Conservation (phyloP, 768 basidiomycete genomes). For the Psilocybe sp. region DNA sequence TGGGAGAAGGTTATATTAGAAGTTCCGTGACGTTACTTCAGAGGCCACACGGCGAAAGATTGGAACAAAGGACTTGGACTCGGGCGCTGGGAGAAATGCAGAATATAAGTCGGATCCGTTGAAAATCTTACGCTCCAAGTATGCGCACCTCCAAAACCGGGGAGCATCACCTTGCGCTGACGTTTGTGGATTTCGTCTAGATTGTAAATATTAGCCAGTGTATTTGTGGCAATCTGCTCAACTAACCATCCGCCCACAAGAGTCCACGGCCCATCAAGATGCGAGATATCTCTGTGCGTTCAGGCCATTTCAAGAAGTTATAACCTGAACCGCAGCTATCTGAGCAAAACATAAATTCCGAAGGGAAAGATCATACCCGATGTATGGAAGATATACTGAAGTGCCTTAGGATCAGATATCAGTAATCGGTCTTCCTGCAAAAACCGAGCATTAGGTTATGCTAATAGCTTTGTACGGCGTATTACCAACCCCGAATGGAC, state of each 20-base stretch:
- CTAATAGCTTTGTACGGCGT: neutral
- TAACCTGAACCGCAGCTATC: slow-evolving; percentile 35
- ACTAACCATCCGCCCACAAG: slow-evolving; percentile 51
- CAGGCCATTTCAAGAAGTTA: slow-evolving; percentile 48
- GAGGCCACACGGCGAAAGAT: slow-evolving; percentile 44
- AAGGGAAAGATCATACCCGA: slow-evolving; percentile 32
- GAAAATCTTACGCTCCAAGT: neutral
- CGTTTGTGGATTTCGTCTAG: slow-evolving; percentile 47
- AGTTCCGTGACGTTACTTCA: slow-evolving; percentile 28
- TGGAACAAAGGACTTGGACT: slow-evolving; percentile 47
- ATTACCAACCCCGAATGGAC: slow-evolving; percentile 42
- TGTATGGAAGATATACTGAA: slow-evolving; percentile 57
- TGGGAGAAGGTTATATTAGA: neutral
- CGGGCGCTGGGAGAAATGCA: slow-evolving; percentile 27
- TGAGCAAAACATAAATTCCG: neutral
- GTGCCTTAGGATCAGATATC: slow-evolving; percentile 54
- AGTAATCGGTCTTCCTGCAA: slow-evolving; percentile 49
- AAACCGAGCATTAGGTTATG: neutral
- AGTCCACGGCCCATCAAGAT: slow-evolving; percentile 51
- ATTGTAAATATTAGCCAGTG: neutral
- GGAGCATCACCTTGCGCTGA: slow-evolving; percentile 52
- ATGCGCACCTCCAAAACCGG: slow-evolving; percentile 47
- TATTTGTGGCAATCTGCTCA: neutral
- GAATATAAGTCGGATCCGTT: neutral
- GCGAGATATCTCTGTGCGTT: slow-evolving; percentile 46